Evolutionary conservation across 1,139 yeast species (phyloP), one percentile per base, ranked within the genome.

Genomic region (Lodderomyces margitis): DNA sequence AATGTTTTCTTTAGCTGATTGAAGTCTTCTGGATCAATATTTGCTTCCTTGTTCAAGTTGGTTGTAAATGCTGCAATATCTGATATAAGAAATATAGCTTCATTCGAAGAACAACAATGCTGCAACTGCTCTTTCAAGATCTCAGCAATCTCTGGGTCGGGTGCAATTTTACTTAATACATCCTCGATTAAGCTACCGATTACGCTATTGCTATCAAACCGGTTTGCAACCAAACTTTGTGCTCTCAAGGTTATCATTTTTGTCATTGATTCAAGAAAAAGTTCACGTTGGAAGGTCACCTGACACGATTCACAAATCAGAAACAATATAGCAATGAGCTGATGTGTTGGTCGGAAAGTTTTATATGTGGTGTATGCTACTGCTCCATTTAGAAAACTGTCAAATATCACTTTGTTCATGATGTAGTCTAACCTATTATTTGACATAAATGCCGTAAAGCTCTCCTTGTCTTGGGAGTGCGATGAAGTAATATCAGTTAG

Each of bases 371-470:
- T 28, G 32, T 28, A 28, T n/a, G 16, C 15, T 9, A 15, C 32
- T 28, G 19, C 32, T n/a, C 32, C 32, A 5, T 28, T 28, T 7
- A 28, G 10, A 28, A 28, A 28, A n/a, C 32, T 28, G n/a, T 28
- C 32, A 28, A 28, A 28, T 7, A 28, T 15, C 5, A 28, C 32
- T 4, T 28, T 33, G 19, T 33, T 33, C 16, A 40, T 30, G 11
- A 40, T 23, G 15, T 31, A 30, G 12, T 40, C 24, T 33, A 40
- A 21, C 12, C 37, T 32, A 21, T 40, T 40, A 25, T 36, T 36
- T 8, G 21, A 6, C 21, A 35, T 15, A 25, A 40, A 40, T 17
- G 36, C 36, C 10, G 15, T 23, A n/a, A 40, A 14, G 3, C 39
- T 17, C 11, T 40, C 24, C 3, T 14, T 24, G 17, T 7, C 32